Evolutionary conservation across 2,329 filamentous ascomycete species (phyloP).

Genomic region (Botrytis elliptica): DNA sequence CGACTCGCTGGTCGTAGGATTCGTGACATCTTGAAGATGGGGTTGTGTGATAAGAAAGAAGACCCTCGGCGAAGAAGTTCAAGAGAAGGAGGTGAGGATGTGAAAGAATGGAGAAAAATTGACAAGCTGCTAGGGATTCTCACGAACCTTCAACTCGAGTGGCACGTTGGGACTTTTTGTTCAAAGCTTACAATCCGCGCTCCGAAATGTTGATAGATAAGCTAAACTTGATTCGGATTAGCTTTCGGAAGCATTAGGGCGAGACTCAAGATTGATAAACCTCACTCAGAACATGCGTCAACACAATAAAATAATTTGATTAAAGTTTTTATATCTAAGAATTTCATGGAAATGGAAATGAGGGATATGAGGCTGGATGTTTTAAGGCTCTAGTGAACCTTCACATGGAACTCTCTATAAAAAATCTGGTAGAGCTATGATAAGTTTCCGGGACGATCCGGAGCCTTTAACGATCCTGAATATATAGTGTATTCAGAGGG

Average conservation of each 20-base stretch:
- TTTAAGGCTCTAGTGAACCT: neutral
- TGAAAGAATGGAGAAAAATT: conserved; percentile 10
- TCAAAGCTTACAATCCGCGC: conserved; percentile 19
- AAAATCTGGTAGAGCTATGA: neutral
- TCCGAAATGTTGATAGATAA: conserved; percentile 23
- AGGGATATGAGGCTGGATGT: neutral
- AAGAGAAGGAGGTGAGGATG: conserved; percentile 1
- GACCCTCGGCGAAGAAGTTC: conserved; percentile 16
- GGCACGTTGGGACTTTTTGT: conserved; percentile 23
- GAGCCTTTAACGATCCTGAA: neutral
- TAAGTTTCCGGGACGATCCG: neutral
- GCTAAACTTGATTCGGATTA: conserved; percentile 16
- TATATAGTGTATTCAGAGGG: neutral
- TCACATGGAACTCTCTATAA: neutral
- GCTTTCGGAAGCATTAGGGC: conserved; percentile 20
- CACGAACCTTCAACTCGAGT: conserved; percentile 19
- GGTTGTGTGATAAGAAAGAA: neutral
- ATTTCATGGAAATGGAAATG: neutral
- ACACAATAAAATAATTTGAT: neutral
- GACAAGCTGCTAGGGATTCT: conserved; percentile 11
- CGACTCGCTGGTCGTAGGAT: conserved; percentile 63
- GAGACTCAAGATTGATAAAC: neutral
- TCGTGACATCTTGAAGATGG: conserved; percentile 45
- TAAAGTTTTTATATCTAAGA: neutral
- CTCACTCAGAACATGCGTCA: neutral